Evolutionary conservation across 2,329 filamentous ascomycete species (phyloP).

Genomic region (Zymoseptoria brevis): DNA sequence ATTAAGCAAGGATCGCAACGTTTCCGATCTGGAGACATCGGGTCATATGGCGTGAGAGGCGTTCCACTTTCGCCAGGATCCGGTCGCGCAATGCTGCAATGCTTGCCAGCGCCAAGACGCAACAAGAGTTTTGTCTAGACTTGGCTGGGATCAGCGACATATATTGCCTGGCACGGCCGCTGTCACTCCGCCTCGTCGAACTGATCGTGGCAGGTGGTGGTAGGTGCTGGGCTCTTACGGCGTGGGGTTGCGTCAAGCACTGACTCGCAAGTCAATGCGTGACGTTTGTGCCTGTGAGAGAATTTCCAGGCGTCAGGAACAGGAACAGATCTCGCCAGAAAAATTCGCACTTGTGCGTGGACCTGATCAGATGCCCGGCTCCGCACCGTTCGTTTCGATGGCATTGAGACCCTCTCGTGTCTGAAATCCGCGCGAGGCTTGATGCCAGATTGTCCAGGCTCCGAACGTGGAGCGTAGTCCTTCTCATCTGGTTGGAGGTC

Average conservation of each 20-base stretch:
- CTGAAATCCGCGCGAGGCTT: not conserved
- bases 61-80: not conserved
- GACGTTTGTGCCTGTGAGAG: not conserved
- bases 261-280: not conserved
- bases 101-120: not conserved
- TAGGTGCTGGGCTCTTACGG: not conserved
- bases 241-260: not conserved
- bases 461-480: not conserved
- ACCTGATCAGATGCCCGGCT: not conserved
- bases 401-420: not conserved
- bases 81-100: not conserved
- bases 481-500: not conserved
- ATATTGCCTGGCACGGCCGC: not conserved
- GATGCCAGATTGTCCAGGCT: not conserved
- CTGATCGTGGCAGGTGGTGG: not conserved
- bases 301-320: not conserved
- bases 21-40: too few species aligned
- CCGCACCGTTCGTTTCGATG: not conserved
- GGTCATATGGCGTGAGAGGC: too few species aligned
- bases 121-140: not conserved
- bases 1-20: too few species aligned
- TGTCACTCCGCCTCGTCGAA: not conserved
- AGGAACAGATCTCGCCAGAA: not conserved
- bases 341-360: not conserved
- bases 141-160: not conserved